Conservation (phyloP, 129 eudicot species). For the Oenanthe sinensis region DNA sequence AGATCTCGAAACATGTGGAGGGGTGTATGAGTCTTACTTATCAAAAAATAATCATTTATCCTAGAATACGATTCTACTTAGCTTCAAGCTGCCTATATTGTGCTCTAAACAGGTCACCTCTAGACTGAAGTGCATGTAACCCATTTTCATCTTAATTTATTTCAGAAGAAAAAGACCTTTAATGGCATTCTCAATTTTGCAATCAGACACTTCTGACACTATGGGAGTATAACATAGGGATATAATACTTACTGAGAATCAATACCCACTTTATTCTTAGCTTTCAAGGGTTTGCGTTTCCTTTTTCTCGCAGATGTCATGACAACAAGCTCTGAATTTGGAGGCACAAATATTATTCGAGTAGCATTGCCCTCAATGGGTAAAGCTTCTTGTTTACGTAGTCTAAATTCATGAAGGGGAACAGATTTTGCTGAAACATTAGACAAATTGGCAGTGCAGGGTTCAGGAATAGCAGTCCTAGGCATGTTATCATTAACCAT, state of each 20-base stretch:
- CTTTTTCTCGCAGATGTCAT: background rate
- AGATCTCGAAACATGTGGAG: too few relatives aligned
- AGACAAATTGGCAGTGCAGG: background rate
- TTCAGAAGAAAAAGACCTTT: too few relatives aligned
- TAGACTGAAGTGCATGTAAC: background rate
- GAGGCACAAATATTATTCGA: background rate
- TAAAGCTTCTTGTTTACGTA: background rate
- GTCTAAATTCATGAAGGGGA: background rate
- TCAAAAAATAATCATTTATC: background rate
- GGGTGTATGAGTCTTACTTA: too few relatives aligned
- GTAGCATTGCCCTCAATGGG: background rate
- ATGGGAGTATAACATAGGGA: background rate
- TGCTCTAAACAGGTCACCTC: background rate
- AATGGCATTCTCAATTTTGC: background rate
- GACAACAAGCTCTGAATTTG: background rate
- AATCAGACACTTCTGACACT: background rate
- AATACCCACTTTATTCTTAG: background rate
- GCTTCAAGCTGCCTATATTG: background rate
- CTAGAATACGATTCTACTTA: background rate
- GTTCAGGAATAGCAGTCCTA: background rate
- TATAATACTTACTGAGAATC: background rate
- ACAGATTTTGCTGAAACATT: background rate
- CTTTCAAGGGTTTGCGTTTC: background rate
- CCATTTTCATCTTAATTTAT: too few relatives aligned
- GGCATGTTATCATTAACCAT: background rate